These are phyloP conservation scores for Flaveria brownii DNA, from an alignment of 129 eudicot genomes.

Conservation along the genomic window DNA sequence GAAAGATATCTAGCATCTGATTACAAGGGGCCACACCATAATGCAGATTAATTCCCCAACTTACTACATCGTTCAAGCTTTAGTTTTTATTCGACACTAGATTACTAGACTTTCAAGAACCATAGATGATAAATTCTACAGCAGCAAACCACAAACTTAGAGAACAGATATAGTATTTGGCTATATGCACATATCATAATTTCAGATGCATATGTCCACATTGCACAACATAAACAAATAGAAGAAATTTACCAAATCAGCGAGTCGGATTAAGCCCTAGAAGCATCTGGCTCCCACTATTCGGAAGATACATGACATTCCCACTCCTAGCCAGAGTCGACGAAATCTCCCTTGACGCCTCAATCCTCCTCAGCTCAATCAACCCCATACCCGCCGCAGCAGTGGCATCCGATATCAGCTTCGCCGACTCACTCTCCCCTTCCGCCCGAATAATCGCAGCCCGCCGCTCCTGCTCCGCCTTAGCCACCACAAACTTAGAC, in stretches of 20 bases:
- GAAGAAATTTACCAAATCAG: constrained; percentile 41
- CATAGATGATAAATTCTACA: background rate
- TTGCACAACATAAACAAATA: background rate
- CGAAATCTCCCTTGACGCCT: constrained; percentile 79
- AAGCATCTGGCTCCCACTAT: constrained; percentile 55
- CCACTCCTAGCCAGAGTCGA: constrained; percentile 54
- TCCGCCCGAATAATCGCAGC: constrained; percentile 90
- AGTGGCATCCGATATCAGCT: constrained; percentile 88
- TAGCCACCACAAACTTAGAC: constrained; percentile 78
- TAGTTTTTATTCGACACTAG: background rate
- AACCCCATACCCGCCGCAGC: constrained; percentile 75
- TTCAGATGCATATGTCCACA: too few relatives aligned
- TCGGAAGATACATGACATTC: constrained; percentile 67
- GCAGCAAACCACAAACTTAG: background rate
- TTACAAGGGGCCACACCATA: too few relatives aligned
- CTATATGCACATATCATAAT: too few relatives aligned
- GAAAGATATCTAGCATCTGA: too few relatives aligned
- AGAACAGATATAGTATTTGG: background rate
- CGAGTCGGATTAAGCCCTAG: constrained; percentile 68
- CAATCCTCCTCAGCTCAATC: constrained; percentile 94
- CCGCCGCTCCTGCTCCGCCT: constrained; percentile 87
- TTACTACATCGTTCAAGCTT: background rate
- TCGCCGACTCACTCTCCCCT: constrained; percentile 94
- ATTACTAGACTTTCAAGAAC: background rate
- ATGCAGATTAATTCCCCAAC: background rate